phyloP scores from a whole-genome alignment of 805 yeast species.

The Blastobotrys robertii region DNA sequence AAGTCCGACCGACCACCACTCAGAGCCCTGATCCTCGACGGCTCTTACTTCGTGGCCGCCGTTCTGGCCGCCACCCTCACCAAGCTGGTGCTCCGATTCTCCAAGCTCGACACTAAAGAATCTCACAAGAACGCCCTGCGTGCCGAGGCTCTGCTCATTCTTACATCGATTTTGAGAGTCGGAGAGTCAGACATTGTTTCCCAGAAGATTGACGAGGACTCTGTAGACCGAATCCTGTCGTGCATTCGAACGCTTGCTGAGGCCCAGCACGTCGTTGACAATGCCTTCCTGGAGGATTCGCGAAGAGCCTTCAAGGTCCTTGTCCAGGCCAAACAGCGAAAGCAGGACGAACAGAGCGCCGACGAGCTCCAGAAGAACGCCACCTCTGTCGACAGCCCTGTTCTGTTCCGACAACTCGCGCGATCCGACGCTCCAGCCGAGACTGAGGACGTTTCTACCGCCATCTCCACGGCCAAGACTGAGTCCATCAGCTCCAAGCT shows the following conservation, averaged over 20 bases:
- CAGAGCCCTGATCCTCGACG: conserved; percentile 70
- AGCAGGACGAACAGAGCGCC: conserved; percentile 47
- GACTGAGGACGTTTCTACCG: conserved; percentile 37
- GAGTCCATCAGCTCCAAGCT: conserved; percentile 52
- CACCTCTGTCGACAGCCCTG: conserved; percentile 68
- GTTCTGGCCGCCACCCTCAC: conserved; percentile 82
- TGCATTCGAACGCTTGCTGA: conserved; percentile 64
- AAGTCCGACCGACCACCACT: conserved; percentile 47
- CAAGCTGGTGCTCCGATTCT: conserved; percentile 72
- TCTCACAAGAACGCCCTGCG: conserved; percentile 68
- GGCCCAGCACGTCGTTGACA: conserved; percentile 37
- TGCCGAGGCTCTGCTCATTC: conserved; percentile 88
- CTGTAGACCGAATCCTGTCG: conserved; percentile 87
- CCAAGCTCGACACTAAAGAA: conserved; percentile 41
- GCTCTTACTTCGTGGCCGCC: conserved; percentile 86
- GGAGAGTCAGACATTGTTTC: conserved; percentile 65
- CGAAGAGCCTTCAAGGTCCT: conserved; percentile 73
- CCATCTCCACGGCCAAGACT: conserved; percentile 48
- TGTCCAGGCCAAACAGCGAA: conserved; percentile 48
- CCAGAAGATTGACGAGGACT: conserved; percentile 87
- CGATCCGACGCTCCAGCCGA: conserved; percentile 28
- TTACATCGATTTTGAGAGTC: conserved; percentile 84
- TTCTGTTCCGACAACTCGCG: conserved; percentile 70
- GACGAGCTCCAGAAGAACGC: conserved; percentile 52
- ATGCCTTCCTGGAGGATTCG: conserved; percentile 80